A percentile compares a stretch with the other conserved stretches of the same genome.
phyloP scores from a whole-genome alignment of 2,329 filamentous ascomycete species.

The Torrubiellomyces zombiae region DNA sequence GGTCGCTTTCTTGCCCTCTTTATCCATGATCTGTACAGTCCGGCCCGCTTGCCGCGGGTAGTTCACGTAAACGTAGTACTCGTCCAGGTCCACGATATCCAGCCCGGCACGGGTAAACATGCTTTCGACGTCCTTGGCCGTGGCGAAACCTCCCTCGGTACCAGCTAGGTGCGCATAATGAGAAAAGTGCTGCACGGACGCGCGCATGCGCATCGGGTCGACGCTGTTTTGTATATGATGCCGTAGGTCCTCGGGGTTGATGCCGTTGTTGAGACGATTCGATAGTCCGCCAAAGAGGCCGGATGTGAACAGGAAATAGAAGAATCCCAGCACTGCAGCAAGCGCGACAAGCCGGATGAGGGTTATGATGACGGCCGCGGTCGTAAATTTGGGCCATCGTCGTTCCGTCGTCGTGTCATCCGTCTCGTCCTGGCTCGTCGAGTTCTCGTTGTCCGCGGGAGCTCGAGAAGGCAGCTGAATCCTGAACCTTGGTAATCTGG shows the following conservation, averaged over 20 bases:
- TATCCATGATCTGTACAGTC: conserved; percentile 62
- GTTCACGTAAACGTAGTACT: conserved; percentile 82
- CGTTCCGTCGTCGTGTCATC: conserved; percentile 11
- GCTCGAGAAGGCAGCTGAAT: conserved; percentile 28
- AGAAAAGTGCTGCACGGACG: conserved; percentile 62
- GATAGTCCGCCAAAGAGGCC: conserved; percentile 59
- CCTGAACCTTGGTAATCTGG: conserved; percentile 32
- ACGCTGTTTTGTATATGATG: conserved; percentile 58
- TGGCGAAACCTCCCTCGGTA: conserved; percentile 78
- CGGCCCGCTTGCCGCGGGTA: conserved; percentile 68
- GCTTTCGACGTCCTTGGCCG: conserved; percentile 70
- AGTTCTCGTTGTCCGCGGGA: conserved; percentile 6
- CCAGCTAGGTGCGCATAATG: conserved; percentile 81
- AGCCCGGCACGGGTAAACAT: conserved; percentile 57
- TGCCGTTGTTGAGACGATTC: conserved; percentile 45
- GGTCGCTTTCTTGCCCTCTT: conserved; percentile 38
- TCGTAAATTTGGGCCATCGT: conserved; percentile 22
- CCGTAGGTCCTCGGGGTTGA: conserved; percentile 68
- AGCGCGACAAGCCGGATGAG: conserved; percentile 60
- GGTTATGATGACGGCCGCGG: conserved; percentile 36
- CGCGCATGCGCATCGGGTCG: conserved; percentile 51
- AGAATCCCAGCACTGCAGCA: conserved; percentile 55
- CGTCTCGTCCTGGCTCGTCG: conserved; percentile 2
- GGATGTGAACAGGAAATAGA: conserved; percentile 76
- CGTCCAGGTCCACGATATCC: conserved; percentile 59